Evolutionary conservation across 106 monocot genomes (phyloP).

Genomic region (Hemerocallis citrina): DNA sequence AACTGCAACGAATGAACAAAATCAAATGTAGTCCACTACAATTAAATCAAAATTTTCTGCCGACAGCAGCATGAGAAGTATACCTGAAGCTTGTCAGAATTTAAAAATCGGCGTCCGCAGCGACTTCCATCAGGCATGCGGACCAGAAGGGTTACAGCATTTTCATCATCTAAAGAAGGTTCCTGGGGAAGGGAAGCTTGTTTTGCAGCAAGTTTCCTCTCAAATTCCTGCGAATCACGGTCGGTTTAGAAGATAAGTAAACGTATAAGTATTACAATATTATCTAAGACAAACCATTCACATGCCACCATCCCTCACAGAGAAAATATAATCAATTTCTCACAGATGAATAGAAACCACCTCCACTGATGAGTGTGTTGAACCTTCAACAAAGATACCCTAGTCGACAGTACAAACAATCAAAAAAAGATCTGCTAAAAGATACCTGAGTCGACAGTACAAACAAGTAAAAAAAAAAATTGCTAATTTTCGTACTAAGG

Average conservation of each 20-base stretch:
- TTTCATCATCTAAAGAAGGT: conserved; percentile 63
- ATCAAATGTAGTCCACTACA: not conserved
- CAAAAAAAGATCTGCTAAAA: too few relatives aligned
- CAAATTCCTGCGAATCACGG: conserved; percentile 57
- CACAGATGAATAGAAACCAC: too few relatives aligned
- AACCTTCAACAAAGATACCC: too few relatives aligned
- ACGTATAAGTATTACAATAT: too few relatives aligned
- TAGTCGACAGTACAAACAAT: too few relatives aligned
- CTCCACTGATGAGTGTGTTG: too few relatives aligned
- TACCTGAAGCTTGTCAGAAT: conserved; percentile 93
- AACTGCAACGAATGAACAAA: conserved; percentile 59
- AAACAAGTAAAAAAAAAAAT: too few relatives aligned
- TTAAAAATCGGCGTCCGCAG: conserved; percentile 77
- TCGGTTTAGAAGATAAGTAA: not conserved
- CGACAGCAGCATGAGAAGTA: not conserved
- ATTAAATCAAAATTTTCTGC: not conserved
- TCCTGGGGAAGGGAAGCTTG: conserved; percentile 71
- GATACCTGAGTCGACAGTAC: too few relatives aligned
- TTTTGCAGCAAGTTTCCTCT: conserved; percentile 68
- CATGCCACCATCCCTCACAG: too few relatives aligned
- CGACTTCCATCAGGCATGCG: conserved; percentile 95
- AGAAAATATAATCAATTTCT: too few relatives aligned
- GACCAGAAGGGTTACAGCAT: conserved; percentile 74
- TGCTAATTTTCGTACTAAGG: too few relatives aligned
- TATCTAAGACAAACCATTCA: too few relatives aligned